Evolutionary conservation across 805 yeast species (phyloP).

Genomic region (Cyberlindnera meyerae): DNA sequence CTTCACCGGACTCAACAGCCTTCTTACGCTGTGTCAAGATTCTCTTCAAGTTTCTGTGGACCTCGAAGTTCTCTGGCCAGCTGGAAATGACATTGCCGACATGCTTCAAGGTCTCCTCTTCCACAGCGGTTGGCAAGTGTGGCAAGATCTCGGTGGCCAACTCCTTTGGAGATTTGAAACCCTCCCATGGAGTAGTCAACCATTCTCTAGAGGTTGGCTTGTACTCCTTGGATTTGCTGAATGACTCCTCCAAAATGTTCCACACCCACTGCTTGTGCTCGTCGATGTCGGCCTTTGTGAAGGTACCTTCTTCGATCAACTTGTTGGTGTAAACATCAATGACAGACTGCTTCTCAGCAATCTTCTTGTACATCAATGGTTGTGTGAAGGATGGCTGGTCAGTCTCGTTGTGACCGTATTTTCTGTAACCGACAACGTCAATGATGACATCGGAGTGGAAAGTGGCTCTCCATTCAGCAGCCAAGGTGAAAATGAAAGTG

Average conservation of each 20-base stretch:
- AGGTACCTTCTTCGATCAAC: slow-evolving; percentile 80
- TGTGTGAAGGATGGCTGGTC: slow-evolving; percentile 99
- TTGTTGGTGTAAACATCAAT: slow-evolving; percentile 79
- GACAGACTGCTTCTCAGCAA: slow-evolving; percentile 84
- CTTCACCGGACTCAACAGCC: slow-evolving; percentile 84
- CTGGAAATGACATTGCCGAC: slow-evolving; percentile 77
- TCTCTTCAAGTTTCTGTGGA: slow-evolving; percentile 95
- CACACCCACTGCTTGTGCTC: slow-evolving; percentile 99
- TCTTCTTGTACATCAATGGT: slow-evolving; percentile 92
- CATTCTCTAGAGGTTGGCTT: slow-evolving; percentile 91
- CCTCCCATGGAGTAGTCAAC: slow-evolving; percentile 99
- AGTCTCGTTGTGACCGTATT: slow-evolving; percentile 98
- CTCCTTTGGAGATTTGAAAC: slow-evolving; percentile 95
- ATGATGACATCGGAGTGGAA: slow-evolving; percentile 96
- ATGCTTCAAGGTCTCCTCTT: slow-evolving; percentile 61
- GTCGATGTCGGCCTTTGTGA: slow-evolving; percentile 82
- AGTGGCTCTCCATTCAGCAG: slow-evolving; percentile 97
- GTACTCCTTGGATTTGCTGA: slow-evolving; percentile 82
- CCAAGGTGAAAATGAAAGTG: slow-evolving; percentile 86
- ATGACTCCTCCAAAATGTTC: slow-evolving; percentile 87
- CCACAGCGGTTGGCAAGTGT: slow-evolving; percentile 91
- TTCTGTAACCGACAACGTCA: slow-evolving; percentile 97
- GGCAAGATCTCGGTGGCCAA: slow-evolving; percentile 93
- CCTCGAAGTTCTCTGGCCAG: slow-evolving; percentile 82
- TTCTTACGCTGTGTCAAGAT: slow-evolving; percentile 84